Evolutionary conservation across 31 red algal species (phyloP), one percentile per base, ranked within the genome.

Genomic region (Asparagopsis taxiformis): DNA sequence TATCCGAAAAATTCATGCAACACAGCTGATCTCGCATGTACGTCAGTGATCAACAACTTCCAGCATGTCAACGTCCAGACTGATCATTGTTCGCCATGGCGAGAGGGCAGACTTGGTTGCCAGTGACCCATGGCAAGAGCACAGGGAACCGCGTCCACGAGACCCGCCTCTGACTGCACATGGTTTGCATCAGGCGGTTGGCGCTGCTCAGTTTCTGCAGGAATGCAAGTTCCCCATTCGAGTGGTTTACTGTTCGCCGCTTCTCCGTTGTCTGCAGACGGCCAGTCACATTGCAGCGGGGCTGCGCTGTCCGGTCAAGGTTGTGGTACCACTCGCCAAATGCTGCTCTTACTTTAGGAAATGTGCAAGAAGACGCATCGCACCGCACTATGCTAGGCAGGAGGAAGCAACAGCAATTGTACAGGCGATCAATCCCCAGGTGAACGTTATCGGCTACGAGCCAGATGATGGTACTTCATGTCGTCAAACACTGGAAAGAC

Each of bases 81-180:
- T 68, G n/a, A 17, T 19, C 33, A 35, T 68, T 16, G 35, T 68
- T 25, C 63, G 63, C 26, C 63, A 68, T 35, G 63, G 63, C 63
- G 63, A 68, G 35, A 10, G 63, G 28, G 32, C 0, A 26, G 63
- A 68, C 37, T 13, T 3, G 8, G 31, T 43, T 13, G 19, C 34
- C 5, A 0, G 28, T 34, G 19, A 43, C 37, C 7, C 16, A 22
- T 68, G 63, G 63, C n/a, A 43, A 13, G 5, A 20, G 5, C 21
- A 9, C 63, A 25, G 37, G 3, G 28, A 22, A 25, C 41, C 63
- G n/a, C 33, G 63, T 39, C 60, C 60, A 34, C 31, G 7, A 49
- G 63, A 68, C 63, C 63, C 63, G 23, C 63, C 63, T 22, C 41
- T 51, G 17, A 51, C 29, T n/a, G 5, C 7, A 17, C 63, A 34